Evolutionary conservation across 1,284 basidiomycete species (phyloP).

Genomic region (Farysia itapuensis): DNA sequence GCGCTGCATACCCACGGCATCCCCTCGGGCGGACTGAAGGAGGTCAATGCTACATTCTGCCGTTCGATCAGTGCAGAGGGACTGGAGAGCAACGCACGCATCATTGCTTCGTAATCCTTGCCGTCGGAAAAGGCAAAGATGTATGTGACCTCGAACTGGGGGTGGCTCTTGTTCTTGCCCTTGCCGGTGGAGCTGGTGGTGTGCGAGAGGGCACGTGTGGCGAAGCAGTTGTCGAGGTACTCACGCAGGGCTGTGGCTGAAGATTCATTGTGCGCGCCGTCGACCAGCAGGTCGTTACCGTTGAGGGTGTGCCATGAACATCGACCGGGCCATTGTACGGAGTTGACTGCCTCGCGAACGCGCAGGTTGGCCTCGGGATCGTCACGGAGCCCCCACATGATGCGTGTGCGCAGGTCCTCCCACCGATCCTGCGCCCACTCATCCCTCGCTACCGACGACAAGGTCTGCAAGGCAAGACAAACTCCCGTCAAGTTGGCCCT

Average conservation of each 20-base stretch:
- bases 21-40: constrained; percentile 55
- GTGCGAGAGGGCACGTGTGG: constrained; percentile 4
- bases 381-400: constrained; percentile 45
- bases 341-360: constrained; percentile 17
- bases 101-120: constrained; percentile 47
- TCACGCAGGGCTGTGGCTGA: constrained; percentile 72
- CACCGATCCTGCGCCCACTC: constrained; percentile 33
- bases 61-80: constrained; percentile 3
- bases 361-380: constrained; percentile 21
- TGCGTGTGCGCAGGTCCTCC: constrained; percentile 44
- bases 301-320: constrained; percentile 68
- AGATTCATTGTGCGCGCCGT: constrained; percentile 93
- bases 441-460: constrained; percentile 53
- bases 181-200: neutral
- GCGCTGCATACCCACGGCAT: constrained; percentile 56
- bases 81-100: constrained; percentile 19
- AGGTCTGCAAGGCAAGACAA: constrained; percentile 51
- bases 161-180: constrained; percentile 1
- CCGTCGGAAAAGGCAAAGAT: constrained; percentile 52
- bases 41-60: constrained; percentile 44
- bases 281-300: constrained; percentile 66
- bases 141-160: constrained; percentile 35
- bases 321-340: constrained; percentile 74
- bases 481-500: constrained; percentile 42
- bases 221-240: constrained; percentile 67